These are phyloP conservation scores for Claviceps purpurea DNA, from an alignment of 2,329 filamentous ascomycete species.

Conservation along the genomic window DNA sequence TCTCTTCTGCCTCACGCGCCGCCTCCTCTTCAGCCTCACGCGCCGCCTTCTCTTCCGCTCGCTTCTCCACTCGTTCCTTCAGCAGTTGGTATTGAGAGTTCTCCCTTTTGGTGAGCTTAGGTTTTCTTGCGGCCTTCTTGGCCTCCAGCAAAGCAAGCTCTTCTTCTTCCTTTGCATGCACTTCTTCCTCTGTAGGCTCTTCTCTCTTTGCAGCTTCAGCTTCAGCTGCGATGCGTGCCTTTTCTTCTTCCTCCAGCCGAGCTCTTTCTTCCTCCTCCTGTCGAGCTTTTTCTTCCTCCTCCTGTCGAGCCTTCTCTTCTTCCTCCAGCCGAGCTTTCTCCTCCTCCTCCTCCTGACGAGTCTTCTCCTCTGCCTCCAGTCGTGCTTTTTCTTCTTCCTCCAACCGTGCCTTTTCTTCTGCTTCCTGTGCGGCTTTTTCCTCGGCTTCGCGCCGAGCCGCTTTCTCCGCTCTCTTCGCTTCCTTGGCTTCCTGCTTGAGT, in stretches of 20 bases:
- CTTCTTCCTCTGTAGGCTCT: too few relatives aligned
- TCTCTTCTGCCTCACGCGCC: conserved; percentile 23
- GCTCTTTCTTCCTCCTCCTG: conserved; percentile 11
- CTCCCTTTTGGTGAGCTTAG: conserved; percentile 30
- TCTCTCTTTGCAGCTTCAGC: too few relatives aligned
- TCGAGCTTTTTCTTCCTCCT: too few relatives aligned
- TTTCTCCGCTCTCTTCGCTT: conserved; percentile 12
- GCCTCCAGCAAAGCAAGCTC: conserved; percentile 28
- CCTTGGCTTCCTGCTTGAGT: conserved; percentile 13
- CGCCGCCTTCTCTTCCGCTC: conserved; percentile 21
- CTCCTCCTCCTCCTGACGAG: conserved; percentile 16
- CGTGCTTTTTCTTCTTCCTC: conserved; percentile 17
- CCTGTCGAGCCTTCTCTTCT: conserved; percentile 2
- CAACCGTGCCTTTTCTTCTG: conserved; percentile 11
- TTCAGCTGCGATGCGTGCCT: too few relatives aligned
- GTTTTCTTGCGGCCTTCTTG: conserved; percentile 36
- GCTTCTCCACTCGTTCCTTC: conserved; percentile 19
- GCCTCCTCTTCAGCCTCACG: conserved; percentile 25
- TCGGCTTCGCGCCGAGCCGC: conserved; percentile 17
- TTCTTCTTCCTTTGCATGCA: conserved; percentile 17
- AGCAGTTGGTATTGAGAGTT: conserved; percentile 29
- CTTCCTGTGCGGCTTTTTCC: conserved; percentile 16
- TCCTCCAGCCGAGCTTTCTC: conserved; percentile 11
- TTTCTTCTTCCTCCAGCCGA: conserved; percentile 4
- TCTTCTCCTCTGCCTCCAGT: conserved; percentile 17